Evolutionary conservation across 176 grass and related monocot genomes (phyloP).

Genomic region (Carex parvula): DNA sequence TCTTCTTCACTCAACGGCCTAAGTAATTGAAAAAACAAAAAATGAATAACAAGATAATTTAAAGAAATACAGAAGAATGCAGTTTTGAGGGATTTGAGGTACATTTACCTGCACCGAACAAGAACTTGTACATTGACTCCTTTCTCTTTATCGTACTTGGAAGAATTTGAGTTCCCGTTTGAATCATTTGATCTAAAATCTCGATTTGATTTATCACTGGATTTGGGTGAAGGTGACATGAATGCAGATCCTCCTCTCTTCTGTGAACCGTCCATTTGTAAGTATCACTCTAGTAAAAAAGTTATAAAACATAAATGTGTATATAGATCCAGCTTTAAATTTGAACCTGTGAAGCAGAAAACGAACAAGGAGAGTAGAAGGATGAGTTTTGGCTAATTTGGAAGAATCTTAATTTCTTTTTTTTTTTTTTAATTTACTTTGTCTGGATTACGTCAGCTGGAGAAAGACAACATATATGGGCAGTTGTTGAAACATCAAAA

Average conservation of each 20-base stretch:
- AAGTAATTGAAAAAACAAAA: slow-evolving; percentile 14
- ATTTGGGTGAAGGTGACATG: slow-evolving; percentile 77
- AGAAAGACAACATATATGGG: slow-evolving; percentile 29
- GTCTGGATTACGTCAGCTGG: slow-evolving; percentile 1
- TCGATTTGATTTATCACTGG: slow-evolving; percentile 60
- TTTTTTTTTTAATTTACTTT: too few species aligned
- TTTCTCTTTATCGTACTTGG: slow-evolving; percentile 81
- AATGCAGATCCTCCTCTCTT: slow-evolving; percentile 53
- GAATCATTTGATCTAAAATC: slow-evolving; percentile 67
- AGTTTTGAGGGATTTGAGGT: not conserved
- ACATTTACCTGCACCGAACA: slow-evolving; percentile 83
- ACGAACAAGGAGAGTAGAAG: not conserved
- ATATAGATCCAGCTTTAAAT: slow-evolving; percentile 17
- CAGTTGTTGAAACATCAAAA: slow-evolving; percentile 37
- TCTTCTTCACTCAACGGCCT: slow-evolving; percentile 97
- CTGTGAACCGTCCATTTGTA: slow-evolving; percentile 49
- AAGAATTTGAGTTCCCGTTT: slow-evolving; percentile 45
- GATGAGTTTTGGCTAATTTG: slow-evolving; percentile 12
- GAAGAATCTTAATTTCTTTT: not conserved
- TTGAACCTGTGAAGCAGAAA: slow-evolving; percentile 20
- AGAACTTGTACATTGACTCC: slow-evolving; percentile 99
- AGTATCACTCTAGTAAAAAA: slow-evolving; percentile 30
- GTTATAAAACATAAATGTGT: slow-evolving; percentile 18
- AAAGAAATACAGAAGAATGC: not conserved
- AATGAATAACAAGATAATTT: slow-evolving; percentile 19